Conservation (phyloP, 371 early-diverging fungal species). For the Dentiscutata heterogama region DNA sequence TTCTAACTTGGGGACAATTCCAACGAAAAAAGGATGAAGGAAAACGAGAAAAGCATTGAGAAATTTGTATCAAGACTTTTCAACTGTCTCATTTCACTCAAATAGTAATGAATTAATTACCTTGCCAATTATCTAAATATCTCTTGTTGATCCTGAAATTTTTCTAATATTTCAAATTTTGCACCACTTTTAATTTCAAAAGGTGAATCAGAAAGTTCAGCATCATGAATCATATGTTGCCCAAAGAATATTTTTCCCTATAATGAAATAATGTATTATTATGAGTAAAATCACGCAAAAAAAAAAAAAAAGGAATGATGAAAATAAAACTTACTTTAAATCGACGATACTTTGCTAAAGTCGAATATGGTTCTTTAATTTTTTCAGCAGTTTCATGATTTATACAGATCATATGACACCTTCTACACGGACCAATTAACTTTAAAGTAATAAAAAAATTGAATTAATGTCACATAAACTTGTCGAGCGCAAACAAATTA, state of each 20-base stretch:
- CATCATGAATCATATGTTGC: slow-evolving; percentile 46
- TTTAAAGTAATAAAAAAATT: slow-evolving; percentile 26
- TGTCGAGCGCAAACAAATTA: not conserved
- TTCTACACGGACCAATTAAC: slow-evolving; percentile 66
- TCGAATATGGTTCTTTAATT: slow-evolving; percentile 65
- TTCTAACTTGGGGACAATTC: too few relatives aligned
- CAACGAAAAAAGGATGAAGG: too few relatives aligned
- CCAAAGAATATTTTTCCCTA: slow-evolving; percentile 49
- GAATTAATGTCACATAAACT: too few relatives aligned
- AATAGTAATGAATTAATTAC: too few relatives aligned
- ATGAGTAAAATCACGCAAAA: not conserved
- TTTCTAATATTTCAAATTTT: slow-evolving; percentile 10
- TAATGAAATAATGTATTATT: not conserved
- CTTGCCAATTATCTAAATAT: too few relatives aligned
- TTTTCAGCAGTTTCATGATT: slow-evolving; percentile 64
- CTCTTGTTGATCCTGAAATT: too few relatives aligned
- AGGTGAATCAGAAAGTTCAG: slow-evolving; percentile 33
- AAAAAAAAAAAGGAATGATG: not conserved
- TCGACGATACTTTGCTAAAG: slow-evolving; percentile 54
- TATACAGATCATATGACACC: slow-evolving; percentile 77
- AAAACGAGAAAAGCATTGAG: too few relatives aligned
- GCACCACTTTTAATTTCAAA: not conserved
- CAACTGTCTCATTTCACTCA: too few relatives aligned
- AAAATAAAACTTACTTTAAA: slow-evolving; percentile 46
- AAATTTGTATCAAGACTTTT: too few relatives aligned